Evolutionary conservation across 352 stramenopile genomes (phyloP).

Genomic region (Lagenidium sp.): DNA sequence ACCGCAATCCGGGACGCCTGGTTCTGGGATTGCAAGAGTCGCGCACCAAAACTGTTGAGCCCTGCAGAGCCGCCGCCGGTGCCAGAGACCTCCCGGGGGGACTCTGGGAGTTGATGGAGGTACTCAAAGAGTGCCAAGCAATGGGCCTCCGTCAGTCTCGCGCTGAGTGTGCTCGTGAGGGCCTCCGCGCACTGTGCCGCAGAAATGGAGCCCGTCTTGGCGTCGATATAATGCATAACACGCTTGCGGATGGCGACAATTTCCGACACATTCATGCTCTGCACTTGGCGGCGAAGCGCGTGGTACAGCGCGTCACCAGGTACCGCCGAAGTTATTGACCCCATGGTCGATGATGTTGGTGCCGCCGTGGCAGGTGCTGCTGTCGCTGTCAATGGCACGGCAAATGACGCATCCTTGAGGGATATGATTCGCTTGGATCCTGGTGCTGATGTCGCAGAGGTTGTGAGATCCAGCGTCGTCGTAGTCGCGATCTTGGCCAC

Average conservation of each 20-base stretch:
- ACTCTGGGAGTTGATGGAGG: slow-evolving; percentile 20
- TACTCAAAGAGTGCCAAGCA: slow-evolving; percentile 41
- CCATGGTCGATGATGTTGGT: neutral
- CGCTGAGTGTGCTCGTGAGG: slow-evolving; percentile 23
- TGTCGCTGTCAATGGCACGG: slow-evolving; percentile 3
- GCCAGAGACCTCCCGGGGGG: slow-evolving; percentile 10
- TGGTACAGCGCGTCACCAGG: slow-evolving; percentile 32
- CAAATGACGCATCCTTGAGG: slow-evolving; percentile 44
- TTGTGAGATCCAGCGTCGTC: slow-evolving; percentile 10
- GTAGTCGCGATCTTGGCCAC: slow-evolving; percentile 1
- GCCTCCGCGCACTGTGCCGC: slow-evolving; percentile 28
- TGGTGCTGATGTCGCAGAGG: neutral
- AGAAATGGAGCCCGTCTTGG: slow-evolving; percentile 40
- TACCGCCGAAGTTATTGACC: slow-evolving; percentile 2
- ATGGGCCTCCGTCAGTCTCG: slow-evolving; percentile 31
- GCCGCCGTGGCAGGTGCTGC: slow-evolving; percentile 4
- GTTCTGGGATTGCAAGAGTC: slow-evolving; percentile 31
- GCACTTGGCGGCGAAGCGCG: slow-evolving; percentile 31
- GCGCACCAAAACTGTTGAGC: slow-evolving; percentile 16
- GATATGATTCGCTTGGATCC: slow-evolving; percentile 38
- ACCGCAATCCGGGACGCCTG: slow-evolving; percentile 21
- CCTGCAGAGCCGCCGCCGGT: neutral
- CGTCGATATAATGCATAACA: slow-evolving; percentile 36
- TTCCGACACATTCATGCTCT: slow-evolving; percentile 30
- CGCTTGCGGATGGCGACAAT: slow-evolving; percentile 39